A percentile compares a stretch with the other conserved stretches of the same genome.
Conservation (phyloP, 2,329 filamentous ascomycete species). For the Botrytis fabae region DNA sequence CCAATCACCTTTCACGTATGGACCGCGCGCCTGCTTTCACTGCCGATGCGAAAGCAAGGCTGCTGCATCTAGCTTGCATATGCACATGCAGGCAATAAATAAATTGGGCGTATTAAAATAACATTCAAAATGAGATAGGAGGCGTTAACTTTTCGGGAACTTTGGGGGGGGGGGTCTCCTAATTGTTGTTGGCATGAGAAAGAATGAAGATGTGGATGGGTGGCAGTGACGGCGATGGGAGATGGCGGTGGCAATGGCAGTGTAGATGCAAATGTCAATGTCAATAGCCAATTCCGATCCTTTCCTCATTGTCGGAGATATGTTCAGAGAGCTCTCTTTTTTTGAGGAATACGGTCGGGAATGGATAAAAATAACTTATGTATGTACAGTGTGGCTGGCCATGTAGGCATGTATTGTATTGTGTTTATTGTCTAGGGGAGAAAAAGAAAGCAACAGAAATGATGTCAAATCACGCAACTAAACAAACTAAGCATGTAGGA, state of each 20-base stretch:
- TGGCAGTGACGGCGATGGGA: neutral
- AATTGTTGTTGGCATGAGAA: neutral
- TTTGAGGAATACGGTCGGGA: neutral
- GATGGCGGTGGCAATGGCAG: too few species aligned
- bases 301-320: neutral
- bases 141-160: neutral
- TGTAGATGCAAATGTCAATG: too few species aligned
- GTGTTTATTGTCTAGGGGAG: neutral
- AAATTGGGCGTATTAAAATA: conserved; percentile 3
- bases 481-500: neutral
- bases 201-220: neutral
- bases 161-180: neutral
- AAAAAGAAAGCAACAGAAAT: neutral
- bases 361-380: neutral
- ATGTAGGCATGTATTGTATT: neutral
- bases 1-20: neutral
- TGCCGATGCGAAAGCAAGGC: conserved; percentile 19
- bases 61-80: neutral
- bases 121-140: conserved; percentile 6
- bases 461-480: conserved; percentile 1
- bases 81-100: conserved; percentile 12
- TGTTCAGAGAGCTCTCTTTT: neutral
- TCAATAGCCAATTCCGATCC: too few species aligned
- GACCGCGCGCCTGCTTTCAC: conserved; percentile 15
- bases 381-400: too few species aligned